Base-by-base conservation (phyloP, 2,329 filamentous ascomycete species). In the Mycosphaerella arachidis region DNA sequence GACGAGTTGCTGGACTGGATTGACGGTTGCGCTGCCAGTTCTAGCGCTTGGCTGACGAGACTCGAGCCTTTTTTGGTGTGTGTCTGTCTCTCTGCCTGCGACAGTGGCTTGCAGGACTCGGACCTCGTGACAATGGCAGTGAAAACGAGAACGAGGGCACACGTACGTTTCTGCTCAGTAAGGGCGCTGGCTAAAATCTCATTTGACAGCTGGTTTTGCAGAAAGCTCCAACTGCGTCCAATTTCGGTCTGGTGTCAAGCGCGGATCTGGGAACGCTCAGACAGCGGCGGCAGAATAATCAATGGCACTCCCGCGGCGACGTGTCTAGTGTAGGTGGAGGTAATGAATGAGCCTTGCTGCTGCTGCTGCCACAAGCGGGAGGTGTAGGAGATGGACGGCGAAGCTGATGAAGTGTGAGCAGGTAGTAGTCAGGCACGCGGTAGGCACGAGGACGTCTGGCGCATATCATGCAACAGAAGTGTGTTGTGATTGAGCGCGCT, bases 81-180 rank as follows among this genome's bases (percentile, higher is more conserved):
- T 43, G 2, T 43, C 40, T 43, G 1, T 43, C 16, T 43, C 40
- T 43, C 40, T 43, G 40, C 40, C 40, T 43, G 40, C 40, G 13
- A 43, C 40, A 43, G 40, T 43, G 40, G 13, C 40, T 43, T 16
- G n/a, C 13, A 16, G 40, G 8, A 13, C 7, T 16, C 7, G 1
- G 40, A 18, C n/a, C 40, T 43, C n/a, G 40, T n/a, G 40, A 43
- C 40, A 8, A 43, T 43, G 40, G 9, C 3, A 5, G 46, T 13
- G 10, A 43, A 52, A 52, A 48, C 48, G 59, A 58, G 35, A 29
- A 35, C 48, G 55, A 53, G 56, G 53, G 29, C 58, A 62, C 60
- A 58, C n/a, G n/a, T 53, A 62, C 60, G 60, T 62, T 59, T 55
- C 29, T 59, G 53, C 48, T 48, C 57, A 54, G 53, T 50, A 53